Conservation (phyloP, 2,329 filamentous ascomycete species). For the Stemphylium vesicarium region DNA sequence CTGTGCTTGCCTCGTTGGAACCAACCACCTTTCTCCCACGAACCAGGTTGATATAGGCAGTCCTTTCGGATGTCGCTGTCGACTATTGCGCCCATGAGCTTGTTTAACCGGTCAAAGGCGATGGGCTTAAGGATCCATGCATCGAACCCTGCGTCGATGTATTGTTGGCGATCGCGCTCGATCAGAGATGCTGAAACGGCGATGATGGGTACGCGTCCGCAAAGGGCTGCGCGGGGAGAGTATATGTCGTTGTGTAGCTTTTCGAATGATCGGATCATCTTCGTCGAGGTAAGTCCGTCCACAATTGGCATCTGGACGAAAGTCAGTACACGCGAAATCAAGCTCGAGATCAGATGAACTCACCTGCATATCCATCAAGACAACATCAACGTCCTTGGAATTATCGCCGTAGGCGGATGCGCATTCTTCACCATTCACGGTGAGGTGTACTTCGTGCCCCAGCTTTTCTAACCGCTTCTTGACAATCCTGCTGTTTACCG, state of each 20-base stretch:
- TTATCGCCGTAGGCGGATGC: slow-evolving; percentile 71
- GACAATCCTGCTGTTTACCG: slow-evolving; percentile 82
- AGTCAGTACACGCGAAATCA: slow-evolving; percentile 7
- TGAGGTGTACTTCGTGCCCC: slow-evolving; percentile 74
- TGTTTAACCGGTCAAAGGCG: slow-evolving; percentile 75
- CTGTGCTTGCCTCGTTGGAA: slow-evolving; percentile 60
- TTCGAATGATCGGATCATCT: slow-evolving; percentile 80
- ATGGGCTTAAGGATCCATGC: slow-evolving; percentile 92
- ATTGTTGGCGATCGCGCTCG: slow-evolving; percentile 71
- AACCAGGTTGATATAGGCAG: slow-evolving; percentile 72
- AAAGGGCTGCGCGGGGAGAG: slow-evolving; percentile 64
- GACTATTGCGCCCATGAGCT: slow-evolving; percentile 72
- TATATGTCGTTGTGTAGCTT: slow-evolving; percentile 59
- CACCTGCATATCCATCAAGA: slow-evolving; percentile 94
- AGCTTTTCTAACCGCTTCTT: slow-evolving; percentile 79
- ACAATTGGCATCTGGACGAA: slow-evolving; percentile 82
- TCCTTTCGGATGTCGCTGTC: slow-evolving; percentile 63
- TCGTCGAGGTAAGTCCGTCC: slow-evolving; percentile 80
- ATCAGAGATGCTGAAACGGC: slow-evolving; percentile 84
- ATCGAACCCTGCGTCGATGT: slow-evolving; percentile 81
- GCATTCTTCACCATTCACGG: slow-evolving; percentile 85
- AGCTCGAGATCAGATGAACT: too few species aligned
- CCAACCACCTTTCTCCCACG: slow-evolving; percentile 90
- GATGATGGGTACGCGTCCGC: slow-evolving; percentile 78
- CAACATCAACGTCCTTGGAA: slow-evolving; percentile 70